These are phyloP conservation scores for Hortaea sp. DNA, from an alignment of 2,329 filamentous ascomycete species.

Conservation along the genomic window DNA sequence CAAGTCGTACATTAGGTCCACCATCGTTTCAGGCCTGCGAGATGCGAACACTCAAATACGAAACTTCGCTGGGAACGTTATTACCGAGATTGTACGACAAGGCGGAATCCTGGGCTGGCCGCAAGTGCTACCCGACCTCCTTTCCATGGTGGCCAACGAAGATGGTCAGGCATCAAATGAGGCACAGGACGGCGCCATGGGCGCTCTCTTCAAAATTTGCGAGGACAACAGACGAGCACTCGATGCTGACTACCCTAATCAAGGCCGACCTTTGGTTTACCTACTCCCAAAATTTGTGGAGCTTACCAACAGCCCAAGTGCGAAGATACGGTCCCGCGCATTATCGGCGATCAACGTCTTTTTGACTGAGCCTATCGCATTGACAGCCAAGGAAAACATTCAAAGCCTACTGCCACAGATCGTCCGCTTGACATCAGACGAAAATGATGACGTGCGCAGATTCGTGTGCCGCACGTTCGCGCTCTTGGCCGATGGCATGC, in stretches of 20 bases:
- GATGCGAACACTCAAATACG: slow-evolving; percentile 76
- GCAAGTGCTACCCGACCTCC: slow-evolving; percentile 72
- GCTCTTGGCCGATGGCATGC: slow-evolving; percentile 78
- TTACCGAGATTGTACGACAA: slow-evolving; percentile 78
- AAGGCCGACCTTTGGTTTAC: slow-evolving; percentile 68
- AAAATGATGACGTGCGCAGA: slow-evolving; percentile 70
- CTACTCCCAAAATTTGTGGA: slow-evolving; percentile 85
- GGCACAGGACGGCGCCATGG: slow-evolving; percentile 87
- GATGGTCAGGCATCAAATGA: slow-evolving; percentile 56
- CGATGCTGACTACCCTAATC: slow-evolving; percentile 77
- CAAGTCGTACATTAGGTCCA: slow-evolving; percentile 66
- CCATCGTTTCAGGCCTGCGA: slow-evolving; percentile 68
- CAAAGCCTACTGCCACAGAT: slow-evolving; percentile 74
- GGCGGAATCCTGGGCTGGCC: slow-evolving; percentile 87
- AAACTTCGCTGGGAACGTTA: slow-evolving; percentile 82
- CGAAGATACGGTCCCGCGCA: slow-evolving; percentile 70
- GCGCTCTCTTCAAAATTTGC: slow-evolving; percentile 86
- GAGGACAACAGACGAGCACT: slow-evolving; percentile 86
- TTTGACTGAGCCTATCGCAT: slow-evolving; percentile 60
- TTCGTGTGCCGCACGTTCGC: slow-evolving; percentile 92
- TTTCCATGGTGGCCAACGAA: slow-evolving; percentile 67
- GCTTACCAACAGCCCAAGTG: slow-evolving; percentile 65
- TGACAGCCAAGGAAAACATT: slow-evolving; percentile 69
- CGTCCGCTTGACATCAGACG: slow-evolving; percentile 69
- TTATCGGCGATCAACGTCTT: slow-evolving; percentile 86